A percentile compares a stretch with the other conserved stretches of the same genome.
Conservation (phyloP, 2,329 filamentous ascomycete genomes). For the Beauveria australis region DNA sequence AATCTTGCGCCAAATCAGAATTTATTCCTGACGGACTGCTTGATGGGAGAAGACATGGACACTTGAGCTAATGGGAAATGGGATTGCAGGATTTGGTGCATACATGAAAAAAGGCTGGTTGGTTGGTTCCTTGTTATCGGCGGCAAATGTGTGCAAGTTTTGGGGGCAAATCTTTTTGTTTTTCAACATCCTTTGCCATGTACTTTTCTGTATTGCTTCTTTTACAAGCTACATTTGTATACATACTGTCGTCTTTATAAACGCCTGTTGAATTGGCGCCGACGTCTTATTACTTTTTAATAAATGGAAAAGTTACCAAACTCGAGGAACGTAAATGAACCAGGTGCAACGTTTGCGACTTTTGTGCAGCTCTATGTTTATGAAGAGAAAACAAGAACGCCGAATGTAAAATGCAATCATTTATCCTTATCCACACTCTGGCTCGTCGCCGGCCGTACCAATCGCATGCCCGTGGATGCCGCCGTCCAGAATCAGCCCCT, state of each 20-base stretch:
- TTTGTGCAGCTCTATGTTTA: too few relatives aligned
- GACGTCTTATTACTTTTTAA: neutral
- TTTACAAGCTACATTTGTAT: neutral
- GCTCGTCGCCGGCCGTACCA: conserved; percentile 10
- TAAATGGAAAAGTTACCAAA: neutral
- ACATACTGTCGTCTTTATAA: neutral
- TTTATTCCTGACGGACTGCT: conserved; percentile 1
- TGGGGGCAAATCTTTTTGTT: neutral
- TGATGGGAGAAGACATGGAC: neutral
- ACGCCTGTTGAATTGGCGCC: neutral
- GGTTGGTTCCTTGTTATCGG: neutral
- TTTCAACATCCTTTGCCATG: neutral
- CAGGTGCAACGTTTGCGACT: too few relatives aligned
- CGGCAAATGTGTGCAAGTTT: neutral
- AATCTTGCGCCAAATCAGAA: neutral
- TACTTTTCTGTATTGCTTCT: neutral
- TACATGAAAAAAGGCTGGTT: neutral
- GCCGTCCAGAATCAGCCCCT: conserved; percentile 50
- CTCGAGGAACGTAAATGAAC: too few relatives aligned
- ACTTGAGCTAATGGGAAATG: neutral
- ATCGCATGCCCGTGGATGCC: conserved; percentile 37
- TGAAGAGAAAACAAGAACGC: neutral
- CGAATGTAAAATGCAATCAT: neutral
- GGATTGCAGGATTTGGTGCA: neutral
- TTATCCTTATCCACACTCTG: neutral